Evolutionary conservation across 306 rosid genomes (phyloP), one percentile per base, ranked within the genome.

Genomic region (Fragaria nilgerrensis): DNA sequence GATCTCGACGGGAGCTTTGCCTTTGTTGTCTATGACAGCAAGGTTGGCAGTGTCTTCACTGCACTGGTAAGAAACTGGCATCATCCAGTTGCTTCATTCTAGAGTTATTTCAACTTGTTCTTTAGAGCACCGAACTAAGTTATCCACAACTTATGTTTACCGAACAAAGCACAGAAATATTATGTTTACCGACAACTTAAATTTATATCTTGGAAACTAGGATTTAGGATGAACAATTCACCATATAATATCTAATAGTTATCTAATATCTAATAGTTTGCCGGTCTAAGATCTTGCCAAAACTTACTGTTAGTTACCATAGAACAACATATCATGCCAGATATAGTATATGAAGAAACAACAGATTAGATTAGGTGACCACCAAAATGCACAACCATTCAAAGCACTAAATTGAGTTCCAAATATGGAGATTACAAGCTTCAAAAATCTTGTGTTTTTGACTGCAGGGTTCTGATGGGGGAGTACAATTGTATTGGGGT

Each of bases 1-100:
- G 99, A 87, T 4, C 94, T 95, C 48, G 99, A 95, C 12, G 99
- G 99, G 2, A 91, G 93, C 79, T 95, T 95, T 85, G 97, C 99
- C 66, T 92, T 95, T 84, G 98, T 95, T 86, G 96, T 95, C 37
- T 95, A 95, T 73, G 99, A 96, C 17, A 96, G 97, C 88, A 92
- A 86, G 77, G 75, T 80, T 75, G 97, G 97, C 5, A 84, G 83
- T 19, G 99, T 96, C 58, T 96, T 96, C 79, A 85, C 96, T 23
- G 99, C 99, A 53, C 91, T 96, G 91, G 97, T 95, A 88, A 32
- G 44, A 32, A 12, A 14, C 68, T 63, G 12, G 22, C 68, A 29
- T 29, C 62, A 61, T 32, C 5, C 2, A 63, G 0, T 32, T 32
- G 43, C 68, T 63, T 63, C 68, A 63, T 34, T 63, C 43, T 29